Evolutionary conservation across 208 protist species (phyloP).

Genomic region (Acanthamoeba lenticulata): DNA sequence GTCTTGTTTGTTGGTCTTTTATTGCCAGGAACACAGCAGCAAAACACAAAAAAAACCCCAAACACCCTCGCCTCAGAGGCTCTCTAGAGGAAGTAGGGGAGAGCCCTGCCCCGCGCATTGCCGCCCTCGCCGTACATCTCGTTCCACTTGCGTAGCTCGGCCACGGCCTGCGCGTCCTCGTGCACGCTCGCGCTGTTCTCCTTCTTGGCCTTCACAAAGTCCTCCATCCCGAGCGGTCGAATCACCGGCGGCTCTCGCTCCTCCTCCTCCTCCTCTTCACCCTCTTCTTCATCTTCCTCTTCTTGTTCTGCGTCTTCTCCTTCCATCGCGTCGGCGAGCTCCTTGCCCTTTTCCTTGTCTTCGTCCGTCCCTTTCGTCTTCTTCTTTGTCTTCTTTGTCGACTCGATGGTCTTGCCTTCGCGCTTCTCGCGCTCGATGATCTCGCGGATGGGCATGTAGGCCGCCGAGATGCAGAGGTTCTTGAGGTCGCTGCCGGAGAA

Average conservation of each 20-base stretch:
- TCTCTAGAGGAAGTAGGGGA: conserved; percentile 62
- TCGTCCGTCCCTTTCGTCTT: neutral
- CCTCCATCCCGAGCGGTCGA: conserved; percentile 66
- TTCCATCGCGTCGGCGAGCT: neutral
- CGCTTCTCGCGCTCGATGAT: conserved; percentile 71
- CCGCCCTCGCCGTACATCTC: conserved; percentile 83
- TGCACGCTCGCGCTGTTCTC: conserved; percentile 75
- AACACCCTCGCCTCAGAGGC: too few species aligned
- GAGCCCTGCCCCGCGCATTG: conserved; percentile 58
- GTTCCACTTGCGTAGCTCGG: conserved; percentile 83
- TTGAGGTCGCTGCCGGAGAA: conserved; percentile 84
- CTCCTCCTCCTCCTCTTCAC: neutral
- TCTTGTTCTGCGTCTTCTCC: neutral
- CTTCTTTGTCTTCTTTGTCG: neutral
- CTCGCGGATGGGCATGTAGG: conserved; percentile 78
- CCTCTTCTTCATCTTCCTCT: conserved; percentile 17
- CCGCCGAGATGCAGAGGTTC: conserved; percentile 82
- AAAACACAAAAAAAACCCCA: too few species aligned
- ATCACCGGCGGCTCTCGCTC: conserved; percentile 45
- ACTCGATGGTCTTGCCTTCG: neutral
- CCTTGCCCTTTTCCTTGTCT: conserved; percentile 18
- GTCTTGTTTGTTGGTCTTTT: too few species aligned
- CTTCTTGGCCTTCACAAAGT: conserved; percentile 81
- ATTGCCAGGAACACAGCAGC: too few species aligned
- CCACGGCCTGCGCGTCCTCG: conserved; percentile 75